Conservation (phyloP, 345 rosid genomes). For the Eucalyptus victrix region DNA sequence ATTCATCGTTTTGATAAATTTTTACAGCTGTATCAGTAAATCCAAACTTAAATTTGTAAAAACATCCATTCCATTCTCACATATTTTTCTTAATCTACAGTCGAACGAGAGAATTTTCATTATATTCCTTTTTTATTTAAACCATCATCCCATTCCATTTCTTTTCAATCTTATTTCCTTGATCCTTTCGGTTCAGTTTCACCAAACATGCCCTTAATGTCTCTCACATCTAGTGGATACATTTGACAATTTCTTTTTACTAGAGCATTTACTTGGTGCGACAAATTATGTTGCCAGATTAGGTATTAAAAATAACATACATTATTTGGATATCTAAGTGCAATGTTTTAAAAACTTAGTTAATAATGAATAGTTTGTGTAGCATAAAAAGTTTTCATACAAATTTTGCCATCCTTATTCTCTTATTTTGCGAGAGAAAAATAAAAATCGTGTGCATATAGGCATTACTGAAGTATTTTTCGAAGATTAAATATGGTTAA, state of each 20-base stretch:
- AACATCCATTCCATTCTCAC: background rate
- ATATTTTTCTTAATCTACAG: background rate
- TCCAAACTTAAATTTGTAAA: fast-evolving
- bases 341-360: background rate
- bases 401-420: background rate
- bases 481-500: background rate
- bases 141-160: background rate
- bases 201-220: background rate
- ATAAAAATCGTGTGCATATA: no score
- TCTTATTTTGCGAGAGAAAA: background rate
- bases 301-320: background rate
- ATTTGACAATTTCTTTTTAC: background rate
- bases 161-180: background rate
- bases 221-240: background rate
- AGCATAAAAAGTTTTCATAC: background rate
- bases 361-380: background rate
- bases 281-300: background rate
- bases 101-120: fast-evolving
- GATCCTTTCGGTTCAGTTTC: fast-evolving
- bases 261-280: background rate
- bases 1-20: fast-evolving
- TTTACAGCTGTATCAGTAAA: background rate
- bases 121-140: background rate
- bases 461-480: background rate
- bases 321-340: no score